phyloP scores from a whole-genome alignment of 2,329 filamentous ascomycete species.

The Paecilomyces formosus region DNA sequence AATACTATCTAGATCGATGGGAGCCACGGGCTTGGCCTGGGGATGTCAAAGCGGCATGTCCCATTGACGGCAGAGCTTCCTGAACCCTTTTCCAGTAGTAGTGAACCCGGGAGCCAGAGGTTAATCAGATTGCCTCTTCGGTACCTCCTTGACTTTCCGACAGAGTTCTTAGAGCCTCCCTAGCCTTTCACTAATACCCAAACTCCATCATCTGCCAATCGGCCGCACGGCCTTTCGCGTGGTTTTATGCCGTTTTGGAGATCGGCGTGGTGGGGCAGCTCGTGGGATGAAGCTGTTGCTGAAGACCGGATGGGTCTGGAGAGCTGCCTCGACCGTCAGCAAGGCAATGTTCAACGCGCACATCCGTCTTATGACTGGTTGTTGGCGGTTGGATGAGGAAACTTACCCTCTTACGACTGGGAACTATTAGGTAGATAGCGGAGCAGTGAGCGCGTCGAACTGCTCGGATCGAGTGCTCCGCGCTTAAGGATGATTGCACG shows the following conservation, averaged over 20 bases:
- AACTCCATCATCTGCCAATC: background rate
- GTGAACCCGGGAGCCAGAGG: background rate
- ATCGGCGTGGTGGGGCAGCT: background rate
- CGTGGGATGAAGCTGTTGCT: background rate
- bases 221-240: background rate
- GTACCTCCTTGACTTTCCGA: background rate
- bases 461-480: background rate
- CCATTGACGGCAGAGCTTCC: background rate
- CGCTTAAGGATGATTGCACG: too few relatives aligned
- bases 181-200: background rate
- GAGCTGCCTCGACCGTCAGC: background rate
- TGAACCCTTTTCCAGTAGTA: background rate
- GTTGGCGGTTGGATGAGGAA: background rate
- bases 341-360: background rate
- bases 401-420: too few relatives aligned
- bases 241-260: background rate
- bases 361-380: background rate
- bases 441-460: background rate
- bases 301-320: background rate
- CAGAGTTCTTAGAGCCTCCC: background rate
- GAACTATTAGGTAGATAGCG: background rate
- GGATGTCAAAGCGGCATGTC: background rate
- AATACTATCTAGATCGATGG: background rate
- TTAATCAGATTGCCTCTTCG: background rate
- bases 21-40: background rate